Evolutionary conservation across 805 yeast genomes (phyloP).

Genomic region (Lipomyces lipofer): DNA sequence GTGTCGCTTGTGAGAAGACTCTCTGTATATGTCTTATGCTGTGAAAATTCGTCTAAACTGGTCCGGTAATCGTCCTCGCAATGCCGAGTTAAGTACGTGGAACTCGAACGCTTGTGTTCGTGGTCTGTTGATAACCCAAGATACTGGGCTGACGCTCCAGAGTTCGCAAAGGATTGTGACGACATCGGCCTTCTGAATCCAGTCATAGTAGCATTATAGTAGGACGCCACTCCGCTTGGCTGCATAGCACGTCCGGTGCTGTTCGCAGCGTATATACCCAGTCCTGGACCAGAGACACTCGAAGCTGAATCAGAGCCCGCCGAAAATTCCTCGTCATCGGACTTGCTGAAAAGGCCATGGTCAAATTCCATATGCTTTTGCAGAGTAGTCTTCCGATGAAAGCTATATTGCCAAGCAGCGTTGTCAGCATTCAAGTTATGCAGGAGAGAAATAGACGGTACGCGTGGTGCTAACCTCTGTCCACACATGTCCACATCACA

Average conservation of each 20-base stretch:
- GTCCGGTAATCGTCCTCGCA: neutral
- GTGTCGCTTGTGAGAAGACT: neutral
- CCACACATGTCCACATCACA: conserved; percentile 8
- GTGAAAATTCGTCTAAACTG: neutral
- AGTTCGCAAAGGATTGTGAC: too few species aligned
- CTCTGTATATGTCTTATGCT: neutral
- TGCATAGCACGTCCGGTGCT: too few species aligned
- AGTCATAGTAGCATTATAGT: too few species aligned
- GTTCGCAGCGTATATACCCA: too few species aligned
- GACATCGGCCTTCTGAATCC: too few species aligned
- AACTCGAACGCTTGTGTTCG: neutral
- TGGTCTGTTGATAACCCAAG: too few species aligned
- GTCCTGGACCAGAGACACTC: too few species aligned
- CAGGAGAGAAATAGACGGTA: neutral
- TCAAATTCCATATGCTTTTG: conserved; percentile 1
- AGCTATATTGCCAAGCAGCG: neutral
- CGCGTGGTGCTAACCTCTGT: neutral
- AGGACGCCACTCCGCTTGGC: too few species aligned
- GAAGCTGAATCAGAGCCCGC: too few species aligned
- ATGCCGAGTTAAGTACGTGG: neutral
- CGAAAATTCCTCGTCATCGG: neutral
- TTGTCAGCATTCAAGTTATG: neutral
- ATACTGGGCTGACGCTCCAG: too few species aligned
- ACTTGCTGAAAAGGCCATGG: neutral
- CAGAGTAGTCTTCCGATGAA: neutral